Percentiles rank a stretch among this genome's conserved stretches.
Conservation (phyloP, 2,329 filamentous ascomycete species). For the Leptographium flavum region DNA sequence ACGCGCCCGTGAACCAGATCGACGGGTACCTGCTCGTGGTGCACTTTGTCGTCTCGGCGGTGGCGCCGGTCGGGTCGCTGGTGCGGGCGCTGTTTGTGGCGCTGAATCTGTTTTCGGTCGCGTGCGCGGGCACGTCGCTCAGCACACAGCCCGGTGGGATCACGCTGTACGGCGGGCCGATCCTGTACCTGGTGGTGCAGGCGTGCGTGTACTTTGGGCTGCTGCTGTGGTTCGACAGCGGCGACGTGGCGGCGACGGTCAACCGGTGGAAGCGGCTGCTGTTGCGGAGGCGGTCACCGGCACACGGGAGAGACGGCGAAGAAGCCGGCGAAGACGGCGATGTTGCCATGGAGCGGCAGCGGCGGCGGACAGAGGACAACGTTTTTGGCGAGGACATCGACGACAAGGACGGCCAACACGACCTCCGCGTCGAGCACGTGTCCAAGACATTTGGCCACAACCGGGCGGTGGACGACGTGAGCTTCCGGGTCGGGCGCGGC, state of each 20-base stretch:
- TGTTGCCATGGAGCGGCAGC: neutral
- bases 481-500: slow-evolving; percentile 64
- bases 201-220: slow-evolving; percentile 54
- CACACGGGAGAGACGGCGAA: slow-evolving; percentile 1
- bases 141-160: slow-evolving; percentile 57
- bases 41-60: slow-evolving; percentile 58
- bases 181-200: slow-evolving; percentile 69
- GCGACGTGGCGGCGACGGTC: slow-evolving; percentile 41
- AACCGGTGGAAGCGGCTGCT: slow-evolving; percentile 10
- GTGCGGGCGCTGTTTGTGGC: slow-evolving; percentile 60
- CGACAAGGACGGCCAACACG: slow-evolving; percentile 18
- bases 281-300: slow-evolving; percentile 12
- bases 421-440: slow-evolving; percentile 65
- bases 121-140: slow-evolving; percentile 52
- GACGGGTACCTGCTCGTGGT: slow-evolving; percentile 53
- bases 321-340: neutral
- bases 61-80: slow-evolving; percentile 67
- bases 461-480: slow-evolving; percentile 75
- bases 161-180: slow-evolving; percentile 66
- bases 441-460: slow-evolving; percentile 66
- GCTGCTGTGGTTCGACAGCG: slow-evolving; percentile 70
- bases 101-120: slow-evolving; percentile 70
- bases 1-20: slow-evolving; percentile 53
- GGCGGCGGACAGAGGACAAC: slow-evolving; percentile 8
- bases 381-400: no score